Conservation (phyloP, 148 eudicot species). For the Camellia japonica region DNA sequence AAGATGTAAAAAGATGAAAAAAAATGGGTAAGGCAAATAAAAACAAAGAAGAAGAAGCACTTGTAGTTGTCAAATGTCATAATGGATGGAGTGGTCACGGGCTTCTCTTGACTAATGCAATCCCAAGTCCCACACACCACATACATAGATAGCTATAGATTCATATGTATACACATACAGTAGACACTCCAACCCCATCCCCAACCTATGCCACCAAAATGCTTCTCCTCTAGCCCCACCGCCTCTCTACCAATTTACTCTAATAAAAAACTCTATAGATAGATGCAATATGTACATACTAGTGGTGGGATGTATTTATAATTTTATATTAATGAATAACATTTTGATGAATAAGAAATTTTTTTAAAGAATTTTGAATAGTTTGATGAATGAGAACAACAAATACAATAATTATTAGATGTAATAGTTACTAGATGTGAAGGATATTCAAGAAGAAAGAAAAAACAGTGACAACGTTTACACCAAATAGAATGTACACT, state of each 20-base stretch:
- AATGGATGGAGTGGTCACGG: slow-evolving; percentile 25
- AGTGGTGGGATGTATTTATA: no score
- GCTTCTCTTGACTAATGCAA: slow-evolving; percentile 26
- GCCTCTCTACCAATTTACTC: neutral
- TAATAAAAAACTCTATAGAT: no score
- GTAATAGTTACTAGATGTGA: no score
- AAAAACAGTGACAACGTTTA: no score
- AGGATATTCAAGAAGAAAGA: no score
- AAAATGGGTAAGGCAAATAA: neutral
- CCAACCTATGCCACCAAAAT: neutral
- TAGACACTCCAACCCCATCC: slow-evolving; percentile 8
- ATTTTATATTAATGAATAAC: no score
- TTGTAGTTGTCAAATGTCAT: slow-evolving; percentile 13
- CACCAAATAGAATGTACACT: no score
- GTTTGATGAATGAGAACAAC: no score
- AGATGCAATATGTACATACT: no score
- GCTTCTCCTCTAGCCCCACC: neutral
- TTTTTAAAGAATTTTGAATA: no score
- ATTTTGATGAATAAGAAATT: no score
- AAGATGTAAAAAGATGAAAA: neutral
- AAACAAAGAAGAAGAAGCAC: slow-evolving; percentile 5
- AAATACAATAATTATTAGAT: no score
- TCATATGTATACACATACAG: neutral
- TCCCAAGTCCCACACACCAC: slow-evolving; percentile 7
- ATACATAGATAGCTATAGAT: neutral